Base-by-base conservation (phyloP, 352 stramenopile genomes). In the Globisporangium yorkense region DNA sequence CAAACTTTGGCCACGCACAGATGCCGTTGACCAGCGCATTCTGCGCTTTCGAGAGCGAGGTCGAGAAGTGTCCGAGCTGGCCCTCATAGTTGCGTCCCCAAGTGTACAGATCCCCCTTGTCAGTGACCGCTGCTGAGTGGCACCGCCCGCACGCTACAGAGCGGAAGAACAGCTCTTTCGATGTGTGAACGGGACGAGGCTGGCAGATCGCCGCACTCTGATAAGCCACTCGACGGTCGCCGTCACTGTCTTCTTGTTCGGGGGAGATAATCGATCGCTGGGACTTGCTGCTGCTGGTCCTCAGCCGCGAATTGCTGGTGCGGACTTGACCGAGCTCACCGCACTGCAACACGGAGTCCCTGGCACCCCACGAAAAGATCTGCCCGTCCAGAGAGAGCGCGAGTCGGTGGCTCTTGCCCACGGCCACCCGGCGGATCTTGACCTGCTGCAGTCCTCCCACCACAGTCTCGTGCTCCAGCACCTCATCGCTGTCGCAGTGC, bases 71-170 rank as follows among this genome's bases (percentile, higher is more conserved):
- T 1, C 90, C 90, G 7, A 96, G 75, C 50, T 97, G 88, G 0
- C 88, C 89, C 61, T 96, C 85, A 16, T 80, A 84, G 58, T 94
- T 94, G 16, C 86, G 65, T 2, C 90, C 89, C 89, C 89, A 97
- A 4, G 88, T 90, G 67, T 96, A 97, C 24, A 96, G 37, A 48
- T 96, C 88, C 18, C 88, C 87, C 27, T 65, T 74, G n/a, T 84
- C 59, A 0, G 85, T 94, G 51, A 96, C 33, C 2, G 86, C 86
- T 49, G 75, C 79, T 5, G 74, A 82, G 56, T 97, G 90, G 29
- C 71, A 56, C 29, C 65, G 59, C 18, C 88, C 90, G 45, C 87
- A 97, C 18, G 80, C 72, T 18, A 96, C 57, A 29, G 77, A 72
- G 20, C 58, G 63, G 58, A 90, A 84, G 27, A 81, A 74, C 1